Percentiles rank a stretch among this genome's conserved stretches.
Evolutionary conservation across 2,329 filamentous ascomycete species (phyloP).

Genomic region (Diaporthe citriasiana): DNA sequence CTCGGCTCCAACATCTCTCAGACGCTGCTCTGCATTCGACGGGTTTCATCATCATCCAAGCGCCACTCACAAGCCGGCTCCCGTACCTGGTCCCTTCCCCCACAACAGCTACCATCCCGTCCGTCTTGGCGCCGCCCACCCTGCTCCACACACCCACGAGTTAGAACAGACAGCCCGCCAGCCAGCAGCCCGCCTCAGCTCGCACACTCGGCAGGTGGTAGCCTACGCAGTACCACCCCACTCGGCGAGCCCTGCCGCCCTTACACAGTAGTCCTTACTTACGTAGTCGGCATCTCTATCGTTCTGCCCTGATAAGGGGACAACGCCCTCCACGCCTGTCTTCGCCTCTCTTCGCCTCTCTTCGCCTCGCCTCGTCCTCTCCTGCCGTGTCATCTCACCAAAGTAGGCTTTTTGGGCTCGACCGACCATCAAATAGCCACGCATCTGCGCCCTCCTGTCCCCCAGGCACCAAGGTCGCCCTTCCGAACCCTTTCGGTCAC

Average conservation of each 20-base stretch:
- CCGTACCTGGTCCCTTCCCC: conserved; percentile 28
- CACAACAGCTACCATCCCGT: conserved; percentile 26
- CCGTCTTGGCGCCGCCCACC: conserved; percentile 31
- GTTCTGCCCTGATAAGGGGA: conserved; percentile 8
- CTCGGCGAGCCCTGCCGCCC: conserved; percentile 21
- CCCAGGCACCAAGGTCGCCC: neutral
- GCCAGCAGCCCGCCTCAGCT: conserved; percentile 25
- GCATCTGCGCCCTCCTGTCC: neutral
- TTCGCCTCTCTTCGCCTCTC: neutral
- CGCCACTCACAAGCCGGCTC: conserved; percentile 36
- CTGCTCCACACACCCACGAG: conserved; percentile 1
- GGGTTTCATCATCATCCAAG: conserved; percentile 45
- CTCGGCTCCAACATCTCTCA: conserved; percentile 42
- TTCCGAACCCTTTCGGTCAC: neutral
- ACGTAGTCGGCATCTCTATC: conserved; percentile 8
- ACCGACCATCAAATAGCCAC: neutral
- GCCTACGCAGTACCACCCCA: neutral
- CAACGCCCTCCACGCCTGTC: conserved; percentile 12
- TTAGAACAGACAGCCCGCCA: neutral
- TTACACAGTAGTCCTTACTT: neutral
- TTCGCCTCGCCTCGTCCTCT: neutral
- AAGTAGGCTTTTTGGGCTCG: neutral
- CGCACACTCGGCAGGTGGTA: conserved; percentile 19
- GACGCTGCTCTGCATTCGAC: conserved; percentile 43
- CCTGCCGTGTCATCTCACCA: conserved; percentile 11